Evolutionary conservation across 805 yeast species (phyloP).

Genomic region (Starmera caribaea): DNA sequence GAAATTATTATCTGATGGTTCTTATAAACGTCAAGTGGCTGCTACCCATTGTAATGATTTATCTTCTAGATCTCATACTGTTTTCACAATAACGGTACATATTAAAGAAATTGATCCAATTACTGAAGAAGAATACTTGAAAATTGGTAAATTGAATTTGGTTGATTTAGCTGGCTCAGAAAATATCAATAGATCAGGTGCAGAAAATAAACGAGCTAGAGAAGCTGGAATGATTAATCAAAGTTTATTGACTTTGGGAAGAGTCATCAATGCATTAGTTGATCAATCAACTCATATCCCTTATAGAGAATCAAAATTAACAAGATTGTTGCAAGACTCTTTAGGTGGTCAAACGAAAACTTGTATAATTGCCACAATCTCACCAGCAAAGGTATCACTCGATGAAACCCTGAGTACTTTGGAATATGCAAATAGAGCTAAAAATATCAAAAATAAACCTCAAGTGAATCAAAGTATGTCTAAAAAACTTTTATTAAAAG

Average conservation of each 20-base stretch:
- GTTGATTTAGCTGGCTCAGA: constrained; percentile 96
- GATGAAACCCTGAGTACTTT: constrained; percentile 76
- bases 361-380: constrained; percentile 71
- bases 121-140: constrained; percentile 39
- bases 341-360: constrained; percentile 81
- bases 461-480: constrained; percentile 53
- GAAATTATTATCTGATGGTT: constrained; percentile 43
- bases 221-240: constrained; percentile 91
- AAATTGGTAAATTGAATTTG: constrained; percentile 62
- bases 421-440: constrained; percentile 78
- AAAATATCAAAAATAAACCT: constrained; percentile 59
- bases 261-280: constrained; percentile 71
- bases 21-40: constrained; percentile 59
- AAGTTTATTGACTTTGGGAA: constrained; percentile 72
- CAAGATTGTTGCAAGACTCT: constrained; percentile 71
- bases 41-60: constrained; percentile 69
- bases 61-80: constrained; percentile 74
- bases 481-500: constrained; percentile 43
- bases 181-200: constrained; percentile 77
- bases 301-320: constrained; percentile 74
- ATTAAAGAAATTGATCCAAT: constrained; percentile 39
- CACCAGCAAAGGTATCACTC: constrained; percentile 62
- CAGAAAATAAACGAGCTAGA: constrained; percentile 71
- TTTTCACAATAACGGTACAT: constrained; percentile 58
- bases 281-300: constrained; percentile 66